Conservation (phyloP, 2,329 filamentous ascomycete species). For the Neofusicoccum parvum region DNA sequence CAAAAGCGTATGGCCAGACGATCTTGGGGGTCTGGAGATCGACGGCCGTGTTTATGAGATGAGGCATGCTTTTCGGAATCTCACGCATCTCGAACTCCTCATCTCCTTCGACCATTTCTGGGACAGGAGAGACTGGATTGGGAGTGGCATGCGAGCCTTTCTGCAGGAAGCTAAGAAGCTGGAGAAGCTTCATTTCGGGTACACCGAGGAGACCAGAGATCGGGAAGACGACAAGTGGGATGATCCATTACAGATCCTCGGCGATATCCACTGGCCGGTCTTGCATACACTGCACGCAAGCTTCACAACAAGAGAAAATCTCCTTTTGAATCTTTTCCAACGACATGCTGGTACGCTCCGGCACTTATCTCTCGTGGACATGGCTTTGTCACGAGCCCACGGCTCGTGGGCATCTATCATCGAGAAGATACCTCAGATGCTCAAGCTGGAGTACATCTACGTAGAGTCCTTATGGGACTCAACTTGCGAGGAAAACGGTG, state of each 20-base stretch:
- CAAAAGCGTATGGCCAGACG: neutral
- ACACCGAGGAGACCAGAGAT: conserved; percentile 21
- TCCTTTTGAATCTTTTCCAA: conserved; percentile 25
- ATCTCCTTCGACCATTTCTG: conserved; percentile 21
- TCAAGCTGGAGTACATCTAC: conserved; percentile 26
- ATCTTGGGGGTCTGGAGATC: neutral
- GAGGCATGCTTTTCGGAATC: conserved; percentile 1
- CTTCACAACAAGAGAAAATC: conserved; percentile 19
- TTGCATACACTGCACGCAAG: conserved; percentile 24
- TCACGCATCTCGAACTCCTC: conserved; percentile 17
- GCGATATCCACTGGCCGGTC: conserved; percentile 25
- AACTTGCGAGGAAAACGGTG: conserved; percentile 3
- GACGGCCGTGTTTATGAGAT: conserved; percentile 3
- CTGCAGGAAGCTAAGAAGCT: conserved; percentile 18
- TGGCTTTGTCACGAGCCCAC: neutral
- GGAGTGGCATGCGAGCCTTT: conserved; percentile 21
- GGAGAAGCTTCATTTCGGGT: conserved; percentile 25
- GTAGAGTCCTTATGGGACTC: conserved; percentile 28
- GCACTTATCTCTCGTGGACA: conserved; percentile 21
- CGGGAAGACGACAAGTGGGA: conserved; percentile 13
- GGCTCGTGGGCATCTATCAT: conserved; percentile 22
- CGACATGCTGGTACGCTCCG: conserved; percentile 25
- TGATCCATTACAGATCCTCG: conserved; percentile 24
- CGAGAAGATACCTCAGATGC: conserved; percentile 24
- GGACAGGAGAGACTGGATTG: conserved; percentile 6